Conservation (phyloP, 2,329 filamentous ascomycete genomes). For the Fusarium sp. region DNA sequence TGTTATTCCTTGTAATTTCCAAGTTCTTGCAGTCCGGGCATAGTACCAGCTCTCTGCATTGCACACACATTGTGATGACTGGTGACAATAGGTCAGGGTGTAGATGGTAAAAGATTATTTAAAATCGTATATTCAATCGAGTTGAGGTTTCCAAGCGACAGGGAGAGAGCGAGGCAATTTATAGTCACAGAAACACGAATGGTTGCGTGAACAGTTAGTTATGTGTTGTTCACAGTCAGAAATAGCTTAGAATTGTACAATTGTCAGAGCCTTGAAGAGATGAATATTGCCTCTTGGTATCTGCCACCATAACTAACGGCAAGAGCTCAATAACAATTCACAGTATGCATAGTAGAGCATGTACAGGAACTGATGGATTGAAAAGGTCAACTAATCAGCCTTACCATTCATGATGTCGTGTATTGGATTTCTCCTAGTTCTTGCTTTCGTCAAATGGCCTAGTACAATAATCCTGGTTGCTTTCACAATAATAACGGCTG, state of each 20-base stretch:
- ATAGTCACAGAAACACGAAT: accelerated
- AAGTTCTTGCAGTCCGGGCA: not conserved
- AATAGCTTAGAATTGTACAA: too few relatives aligned
- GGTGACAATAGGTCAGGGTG: too few relatives aligned
- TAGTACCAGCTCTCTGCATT: not conserved
- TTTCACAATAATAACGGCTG: accelerated
- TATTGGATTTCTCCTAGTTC: not conserved
- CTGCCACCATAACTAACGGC: not conserved
- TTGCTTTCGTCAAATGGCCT: accelerated
- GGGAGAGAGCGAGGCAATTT: not conserved
- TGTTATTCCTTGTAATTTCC: not conserved
- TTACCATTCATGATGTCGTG: accelerated
- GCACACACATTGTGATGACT: not conserved
- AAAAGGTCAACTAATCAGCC: not conserved
- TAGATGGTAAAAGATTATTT: too few relatives aligned
- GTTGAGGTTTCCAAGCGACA: not conserved
- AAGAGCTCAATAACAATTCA: accelerated
- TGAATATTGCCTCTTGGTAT: not conserved
- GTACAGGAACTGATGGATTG: not conserved
- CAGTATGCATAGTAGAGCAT: accelerated
- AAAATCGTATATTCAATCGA: not conserved
- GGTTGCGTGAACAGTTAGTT: accelerated
- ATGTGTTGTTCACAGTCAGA: not conserved
- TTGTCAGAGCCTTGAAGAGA: accelerated
- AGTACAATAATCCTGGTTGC: accelerated